Evolutionary conservation across 352 stramenopile genomes (phyloP), one percentile per base, ranked within the genome.

Genomic region (Aphanomyces invadans): DNA sequence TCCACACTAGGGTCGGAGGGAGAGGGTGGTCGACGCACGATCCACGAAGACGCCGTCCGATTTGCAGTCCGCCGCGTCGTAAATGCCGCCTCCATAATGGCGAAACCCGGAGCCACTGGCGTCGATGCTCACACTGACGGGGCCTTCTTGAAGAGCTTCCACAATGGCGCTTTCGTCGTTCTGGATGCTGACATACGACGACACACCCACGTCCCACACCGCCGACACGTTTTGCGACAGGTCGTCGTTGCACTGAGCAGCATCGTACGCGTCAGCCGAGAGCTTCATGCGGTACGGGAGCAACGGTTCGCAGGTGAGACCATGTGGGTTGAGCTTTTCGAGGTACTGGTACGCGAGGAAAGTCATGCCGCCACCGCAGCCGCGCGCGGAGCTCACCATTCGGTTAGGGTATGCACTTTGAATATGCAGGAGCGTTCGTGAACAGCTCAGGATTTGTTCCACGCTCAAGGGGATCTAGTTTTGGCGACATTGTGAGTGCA

Each of bases 271-370:
- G 60, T 67, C 60, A 7, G 60, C 25, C 7, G 4, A 48, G 32
- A 67, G n/a, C 32, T 57, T 76, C 86, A 94, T 94, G 23, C 88
- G 80, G 61, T 95, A 95, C 44, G 86, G 84, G 53, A 89, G 87
- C 11, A 70, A 29, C 29, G 54, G 71, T 1, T 76, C 86, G 66
- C 87, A 95, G 17, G 85, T 78, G 36, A 96, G 70, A 19, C 88
- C 88, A 31, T 94, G 73, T 15, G 86, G 86, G 0, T 66, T 52
- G 0, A 75, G 51, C 44, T 78, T 74, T 7, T 73, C 74, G 70
- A 96, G 76, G 66, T 96, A 97, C 70, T 90, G 74, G 72, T 90
- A 97, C 11, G 87, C 91, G 33, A 96, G 83, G 72, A 91, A 95
- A 9, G 89, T 84, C 79, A 97, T 93, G 21, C 89, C 89, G 39